Base-by-base conservation (phyloP, 169 alveolate species). In the Eimeria brunetti region DNA sequence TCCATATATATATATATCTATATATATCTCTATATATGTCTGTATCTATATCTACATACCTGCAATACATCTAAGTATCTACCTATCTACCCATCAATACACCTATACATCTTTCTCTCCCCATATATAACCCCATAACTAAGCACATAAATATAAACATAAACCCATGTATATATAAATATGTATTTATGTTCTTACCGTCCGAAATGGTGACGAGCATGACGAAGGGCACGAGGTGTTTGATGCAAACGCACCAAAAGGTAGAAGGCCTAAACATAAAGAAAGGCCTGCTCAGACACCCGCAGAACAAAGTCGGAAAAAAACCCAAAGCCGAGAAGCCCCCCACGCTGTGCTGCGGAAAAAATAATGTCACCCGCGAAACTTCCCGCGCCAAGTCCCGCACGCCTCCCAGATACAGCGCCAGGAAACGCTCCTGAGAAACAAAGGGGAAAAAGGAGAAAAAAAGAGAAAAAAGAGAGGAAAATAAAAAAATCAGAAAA, bases 231-330 rank as follows among this genome's bases (percentile, higher is more conserved):
- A 85, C 91, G 38, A 85, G 41, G 78, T 85, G 91, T 62, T 85
- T 85, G 91, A 85, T 85, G 71, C 91, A 85, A 16, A 85, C 91
- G 41, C 91, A 85, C 91, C 91, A 85, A 27, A 36, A 85, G 81
- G 91, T 85, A 24, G 91, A 85, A 18, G 91, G 91, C 44, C 91
- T 80, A 60, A 85, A 85, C 38, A 85, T 58, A 58, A 85, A 85
- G 67, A 85, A 85, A 18, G 91, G 91, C 44, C 67, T 85, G 62
- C 81, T 85, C 80, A 85, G 60, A 44, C 75, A 85, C 2, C 91
- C 91, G 41, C 91, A 85, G 69, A 85, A 58, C 24, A 85, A 64
- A 11, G 91, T 85, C 24, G 91, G 91, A 38, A 85, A 18, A 49
- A 85, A 22, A 11, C 91, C 91, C 36, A 85, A 2, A 14, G 38